Base-by-base conservation (phyloP, 805 yeast genomes). In the Metschnikowia lachancei region DNA sequence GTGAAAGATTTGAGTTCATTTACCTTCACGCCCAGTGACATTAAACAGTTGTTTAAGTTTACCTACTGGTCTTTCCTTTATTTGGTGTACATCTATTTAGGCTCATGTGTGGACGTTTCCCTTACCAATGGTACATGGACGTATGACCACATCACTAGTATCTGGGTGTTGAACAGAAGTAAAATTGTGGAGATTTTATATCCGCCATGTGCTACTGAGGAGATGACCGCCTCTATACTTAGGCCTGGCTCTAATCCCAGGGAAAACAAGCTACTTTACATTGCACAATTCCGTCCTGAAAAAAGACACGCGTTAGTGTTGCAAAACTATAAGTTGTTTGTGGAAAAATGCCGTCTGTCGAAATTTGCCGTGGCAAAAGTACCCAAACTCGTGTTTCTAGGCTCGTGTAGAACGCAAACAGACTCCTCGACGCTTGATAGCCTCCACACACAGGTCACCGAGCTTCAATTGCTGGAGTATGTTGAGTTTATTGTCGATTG, bases 281-380 rank as follows among this genome's bases (percentile, higher is more conserved):
- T 94, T 39, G 98, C 97, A 0, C 99, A 94, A 65, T 94, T 87
- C 67, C 80, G 99, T 48, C 94, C 96, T 1, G 99, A 94, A 63
- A 94, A 94, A 65, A 79, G 99, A 51, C 98, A 94, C 62, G 74
- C 67, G 20, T 68, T 94, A 43, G 77, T 90, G 3, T 65, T 94
- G 37, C 51, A 64, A 9, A 83, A 90, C 53, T 95, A 78, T 66
- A 68, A 80, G 5, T 66, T 73, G 43, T 87, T 83, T 55, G 54
- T 83, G 32, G 55, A 59, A 20, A 39, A 48, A 14, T 41, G 49
- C 31, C 46, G 55, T n/a, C 41, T 54, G 17, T 49, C 58, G 18
- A 57, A 55, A 34, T 42, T 49, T 5, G 52, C 62, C 4, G 12
- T 60, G 31, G 24, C 41, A 12, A 47, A 49, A 6, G 43, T 63